phyloP scores from a whole-genome alignment of 345 rosid genomes.

The Jatropha curcas region DNA sequence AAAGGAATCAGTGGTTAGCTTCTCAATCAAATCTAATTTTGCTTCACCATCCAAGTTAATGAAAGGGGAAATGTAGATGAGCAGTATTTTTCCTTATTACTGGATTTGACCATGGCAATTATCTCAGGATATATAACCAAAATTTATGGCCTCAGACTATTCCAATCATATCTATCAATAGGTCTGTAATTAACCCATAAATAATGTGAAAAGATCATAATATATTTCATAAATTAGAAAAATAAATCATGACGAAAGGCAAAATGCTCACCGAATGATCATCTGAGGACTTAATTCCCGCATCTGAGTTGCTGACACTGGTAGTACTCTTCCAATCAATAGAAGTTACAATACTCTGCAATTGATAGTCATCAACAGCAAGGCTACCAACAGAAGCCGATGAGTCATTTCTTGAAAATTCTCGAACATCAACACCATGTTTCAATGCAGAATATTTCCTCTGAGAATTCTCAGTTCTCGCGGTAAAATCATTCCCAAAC shows the following conservation, averaged over 20 bases:
- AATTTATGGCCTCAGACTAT: neutral
- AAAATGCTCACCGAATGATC: conserved; percentile 27
- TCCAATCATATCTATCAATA: neutral
- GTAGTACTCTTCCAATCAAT: conserved; percentile 13
- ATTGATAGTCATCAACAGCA: conserved; percentile 39
- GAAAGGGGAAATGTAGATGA: neutral
- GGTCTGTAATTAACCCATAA: neutral
- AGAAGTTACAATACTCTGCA: conserved; percentile 30
- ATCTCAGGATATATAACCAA: neutral
- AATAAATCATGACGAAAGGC: neutral
- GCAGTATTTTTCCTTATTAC: neutral
- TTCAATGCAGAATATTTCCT: conserved; percentile 32
- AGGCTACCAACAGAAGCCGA: conserved; percentile 30
- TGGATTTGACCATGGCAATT: neutral
- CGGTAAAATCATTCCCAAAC: conserved; percentile 38
- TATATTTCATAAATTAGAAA: neutral
- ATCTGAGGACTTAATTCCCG: conserved; percentile 16
- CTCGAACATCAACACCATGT: conserved; percentile 22
- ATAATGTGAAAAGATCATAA: neutral
- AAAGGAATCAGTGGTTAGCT: conserved; percentile 4
- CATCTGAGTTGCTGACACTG: conserved; percentile 17
- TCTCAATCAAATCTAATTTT: neutral
- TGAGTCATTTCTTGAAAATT: conserved; percentile 41
- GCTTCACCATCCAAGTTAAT: neutral
- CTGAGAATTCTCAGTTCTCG: conserved; percentile 41